Evolutionary conservation across 2,329 filamentous ascomycete species (phyloP).

Genomic region (Kalaharituber pfeilii): DNA sequence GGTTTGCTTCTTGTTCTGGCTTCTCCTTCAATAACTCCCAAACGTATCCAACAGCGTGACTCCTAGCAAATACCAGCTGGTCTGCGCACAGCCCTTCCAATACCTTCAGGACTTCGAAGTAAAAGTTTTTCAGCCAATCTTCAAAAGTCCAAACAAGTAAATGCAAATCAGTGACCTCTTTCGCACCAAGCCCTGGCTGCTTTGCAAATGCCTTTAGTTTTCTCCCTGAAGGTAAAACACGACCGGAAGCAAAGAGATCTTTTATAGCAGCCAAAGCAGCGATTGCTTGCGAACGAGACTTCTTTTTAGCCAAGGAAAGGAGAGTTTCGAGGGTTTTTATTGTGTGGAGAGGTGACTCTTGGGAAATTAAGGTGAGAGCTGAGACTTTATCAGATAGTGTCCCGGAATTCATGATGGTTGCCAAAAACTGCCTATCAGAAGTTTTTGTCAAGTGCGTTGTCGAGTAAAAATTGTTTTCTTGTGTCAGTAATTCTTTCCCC

Average conservation of each 20-base stretch:
- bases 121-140: slow-evolving; percentile 84
- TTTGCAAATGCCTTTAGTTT: slow-evolving; percentile 62
- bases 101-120: slow-evolving; percentile 82
- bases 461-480: slow-evolving; percentile 59
- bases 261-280: slow-evolving; percentile 85
- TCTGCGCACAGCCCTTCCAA: slow-evolving; percentile 88
- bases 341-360: slow-evolving; percentile 91
- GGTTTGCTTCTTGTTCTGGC: slow-evolving; percentile 89
- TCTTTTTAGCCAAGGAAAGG: slow-evolving; percentile 69
- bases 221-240: slow-evolving; percentile 63
- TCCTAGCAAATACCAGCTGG: slow-evolving; percentile 84
- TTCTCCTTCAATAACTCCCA: slow-evolving; percentile 87
- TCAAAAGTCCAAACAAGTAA: slow-evolving; percentile 82
- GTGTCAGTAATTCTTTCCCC: slow-evolving; percentile 55
- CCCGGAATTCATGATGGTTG: slow-evolving; percentile 90
- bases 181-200: slow-evolving; percentile 43
- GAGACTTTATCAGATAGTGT: slow-evolving; percentile 95
- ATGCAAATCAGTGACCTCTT: slow-evolving; percentile 37
- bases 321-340: slow-evolving; percentile 75
- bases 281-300: slow-evolving; percentile 80
- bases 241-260: slow-evolving; percentile 80
- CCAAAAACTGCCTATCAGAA: slow-evolving; percentile 88
- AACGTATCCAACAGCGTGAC: slow-evolving; percentile 74
- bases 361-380: slow-evolving; percentile 78
- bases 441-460: slow-evolving; percentile 55